Percentiles rank a stretch among this genome's conserved stretches.
Conservation (phyloP, 1,139 yeast genomes). For the Candida sojae region DNA sequence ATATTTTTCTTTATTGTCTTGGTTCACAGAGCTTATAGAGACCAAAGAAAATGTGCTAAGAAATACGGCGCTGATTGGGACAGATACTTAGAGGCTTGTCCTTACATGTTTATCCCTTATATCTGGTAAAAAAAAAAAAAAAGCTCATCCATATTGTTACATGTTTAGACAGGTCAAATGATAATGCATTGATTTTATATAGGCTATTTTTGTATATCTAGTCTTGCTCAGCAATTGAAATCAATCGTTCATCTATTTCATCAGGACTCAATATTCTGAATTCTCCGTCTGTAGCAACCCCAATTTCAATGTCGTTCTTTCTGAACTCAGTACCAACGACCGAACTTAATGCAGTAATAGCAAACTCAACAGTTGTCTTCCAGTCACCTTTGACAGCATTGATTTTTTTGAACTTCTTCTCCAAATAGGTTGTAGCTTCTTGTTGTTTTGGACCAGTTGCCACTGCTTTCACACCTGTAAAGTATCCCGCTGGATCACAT, state of each 20-base stretch:
- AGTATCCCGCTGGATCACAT: conserved; percentile 98
- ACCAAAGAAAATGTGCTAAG: conserved; percentile 74
- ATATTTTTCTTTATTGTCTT: conserved; percentile 83
- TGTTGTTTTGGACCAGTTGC: conserved; percentile 98
- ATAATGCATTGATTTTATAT: neutral
- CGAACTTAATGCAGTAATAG: conserved; percentile 80
- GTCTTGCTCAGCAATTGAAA: conserved; percentile 95
- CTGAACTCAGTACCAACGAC: conserved; percentile 92
- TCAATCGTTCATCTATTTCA: conserved; percentile 91
- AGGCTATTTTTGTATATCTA: conserved; percentile 25
- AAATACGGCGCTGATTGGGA: conserved; percentile 97
- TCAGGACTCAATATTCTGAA: conserved; percentile 77
- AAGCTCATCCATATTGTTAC: neutral
- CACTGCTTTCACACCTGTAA: conserved; percentile 86
- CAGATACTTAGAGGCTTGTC: conserved; percentile 81
- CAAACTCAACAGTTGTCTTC: conserved; percentile 87
- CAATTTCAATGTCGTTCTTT: conserved; percentile 90
- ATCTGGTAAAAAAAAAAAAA: conserved; percentile 47
- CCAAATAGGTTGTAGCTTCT: conserved; percentile 88
- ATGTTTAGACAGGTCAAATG: neutral
- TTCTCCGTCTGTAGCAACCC: conserved; percentile 73
- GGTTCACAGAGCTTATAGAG: conserved; percentile 86
- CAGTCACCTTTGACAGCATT: conserved; percentile 78
- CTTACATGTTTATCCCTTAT: conserved; percentile 88
- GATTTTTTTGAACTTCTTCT: conserved; percentile 85